phyloP scores from a whole-genome alignment of 2,329 filamentous ascomycete genomes.

The Pseudocercospora macadamiae region DNA sequence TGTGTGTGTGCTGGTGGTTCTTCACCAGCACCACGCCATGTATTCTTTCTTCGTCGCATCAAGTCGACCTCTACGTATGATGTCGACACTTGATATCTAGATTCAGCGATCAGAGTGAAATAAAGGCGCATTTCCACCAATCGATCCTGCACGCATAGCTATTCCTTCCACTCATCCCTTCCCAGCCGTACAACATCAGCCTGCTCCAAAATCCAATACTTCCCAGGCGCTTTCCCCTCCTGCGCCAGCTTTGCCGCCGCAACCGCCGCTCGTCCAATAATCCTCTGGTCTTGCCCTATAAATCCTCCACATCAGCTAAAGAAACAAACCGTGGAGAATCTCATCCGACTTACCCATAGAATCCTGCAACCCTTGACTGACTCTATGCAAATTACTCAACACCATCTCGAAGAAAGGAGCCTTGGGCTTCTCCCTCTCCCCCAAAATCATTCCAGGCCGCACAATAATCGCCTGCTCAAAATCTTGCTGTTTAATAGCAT shows the following conservation, averaged over 20 bases:
- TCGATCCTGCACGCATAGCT: too few relatives aligned
- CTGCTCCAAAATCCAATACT: conserved; percentile 26
- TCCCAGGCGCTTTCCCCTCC: conserved; percentile 23
- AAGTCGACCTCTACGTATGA: too few relatives aligned
- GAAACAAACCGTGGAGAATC: too few relatives aligned
- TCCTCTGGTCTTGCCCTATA: conserved; percentile 23
- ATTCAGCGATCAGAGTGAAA: too few relatives aligned
- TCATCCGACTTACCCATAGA: conserved; percentile 17
- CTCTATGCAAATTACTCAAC: conserved; percentile 20
- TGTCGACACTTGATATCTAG: too few relatives aligned
- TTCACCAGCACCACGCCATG: too few relatives aligned
- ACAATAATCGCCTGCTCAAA: conserved; percentile 44
- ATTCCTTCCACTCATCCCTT: conserved; percentile 24
- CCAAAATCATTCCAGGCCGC: conserved; percentile 42
- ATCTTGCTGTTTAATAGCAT: conserved; percentile 40
- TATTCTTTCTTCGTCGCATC: too few relatives aligned
- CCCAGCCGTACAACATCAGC: conserved; percentile 23
- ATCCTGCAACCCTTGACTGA: conserved; percentile 23
- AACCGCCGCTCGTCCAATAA: conserved; percentile 25
- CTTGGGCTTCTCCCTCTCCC: conserved; percentile 25
- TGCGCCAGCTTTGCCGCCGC: conserved; percentile 20
- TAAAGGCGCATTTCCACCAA: too few relatives aligned
- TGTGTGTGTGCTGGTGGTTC: too few relatives aligned
- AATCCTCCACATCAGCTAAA: background rate
- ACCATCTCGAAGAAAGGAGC: conserved; percentile 27